Evolutionary conservation across 208 protist genomes (phyloP).

Genomic region (Trypanosomatidae sp.): DNA sequence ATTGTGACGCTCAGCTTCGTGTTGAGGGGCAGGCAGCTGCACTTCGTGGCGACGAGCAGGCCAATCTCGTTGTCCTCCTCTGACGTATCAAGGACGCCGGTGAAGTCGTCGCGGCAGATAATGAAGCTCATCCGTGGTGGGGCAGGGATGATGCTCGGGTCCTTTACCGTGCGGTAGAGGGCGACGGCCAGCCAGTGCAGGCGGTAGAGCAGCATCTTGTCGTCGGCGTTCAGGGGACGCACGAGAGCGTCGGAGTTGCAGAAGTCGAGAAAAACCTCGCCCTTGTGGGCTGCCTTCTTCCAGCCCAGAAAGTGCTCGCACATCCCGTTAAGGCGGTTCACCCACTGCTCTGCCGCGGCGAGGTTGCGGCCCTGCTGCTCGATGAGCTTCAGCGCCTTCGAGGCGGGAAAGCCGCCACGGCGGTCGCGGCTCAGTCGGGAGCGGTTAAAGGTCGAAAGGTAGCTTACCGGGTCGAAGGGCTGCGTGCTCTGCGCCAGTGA

Average conservation of each 20-base stretch:
- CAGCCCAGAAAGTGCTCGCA: constrained; percentile 48
- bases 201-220: constrained; percentile 32
- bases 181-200: constrained; percentile 59
- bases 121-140: constrained; percentile 62
- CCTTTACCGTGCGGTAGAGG: constrained; percentile 35
- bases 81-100: constrained; percentile 5
- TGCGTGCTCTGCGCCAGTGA: too few species aligned
- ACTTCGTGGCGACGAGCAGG: constrained; percentile 52
- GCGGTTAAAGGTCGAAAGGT: constrained; percentile 11
- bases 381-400: constrained; percentile 23
- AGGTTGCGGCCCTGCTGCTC: constrained; percentile 33
- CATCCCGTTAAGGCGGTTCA: constrained; percentile 45
- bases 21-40: constrained; percentile 52
- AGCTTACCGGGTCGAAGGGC: constrained; percentile 9
- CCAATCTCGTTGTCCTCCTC: constrained; percentile 52
- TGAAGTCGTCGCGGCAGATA: constrained; percentile 17
- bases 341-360: constrained; percentile 23
- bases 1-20: constrained; percentile 35
- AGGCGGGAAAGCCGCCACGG: constrained; percentile 3
- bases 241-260: constrained; percentile 24
- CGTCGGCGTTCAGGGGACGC: constrained; percentile 38
- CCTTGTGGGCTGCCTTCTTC: constrained; percentile 24
- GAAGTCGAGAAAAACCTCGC: constrained; percentile 28
- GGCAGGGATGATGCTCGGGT: constrained; percentile 38
- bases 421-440: constrained; percentile 15